Evolutionary conservation across 805 yeast genomes (phyloP), one percentile per base, ranked within the genome.

Genomic region (Sugiyamaella qingdaonensis): DNA sequence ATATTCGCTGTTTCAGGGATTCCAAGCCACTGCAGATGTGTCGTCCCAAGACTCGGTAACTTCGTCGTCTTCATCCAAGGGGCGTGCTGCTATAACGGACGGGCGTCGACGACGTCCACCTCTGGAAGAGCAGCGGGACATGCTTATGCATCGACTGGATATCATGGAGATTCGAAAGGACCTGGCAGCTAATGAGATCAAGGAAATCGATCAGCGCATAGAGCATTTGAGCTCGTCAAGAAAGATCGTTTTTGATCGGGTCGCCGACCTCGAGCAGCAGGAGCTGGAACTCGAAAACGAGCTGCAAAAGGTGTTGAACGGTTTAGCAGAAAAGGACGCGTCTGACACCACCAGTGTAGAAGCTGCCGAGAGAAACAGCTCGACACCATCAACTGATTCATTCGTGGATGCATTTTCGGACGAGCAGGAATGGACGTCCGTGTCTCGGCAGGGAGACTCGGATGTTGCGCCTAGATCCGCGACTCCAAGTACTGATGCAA

Each of bases 1-100:
- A 33, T 80, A 79, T 57, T 80, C 89, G 2, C 67, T 86, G 19
- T 84, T 78, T 61, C 91, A 85, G 66, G 90, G 91, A 1, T 84
- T 86, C 63, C 74, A 75, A 60, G 87, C 88, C 2, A 72, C 79
- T 0, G 50, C 53, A 24, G 57, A 47, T 49, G 32, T 44, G 31
- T 13, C 45, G 44, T 35, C 46, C 45, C 48, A 19, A 34, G 51
- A 2, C 59, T 51, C 21, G 54, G 58, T 24, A 7, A 39, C 43
- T 4, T n/a, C 39, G 14, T 16, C 43, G 19, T 5, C 14, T 5
- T 10, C 19, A 16, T 7, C 47, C 56, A 24, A 60, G 58, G 53
- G 35, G 52, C 57, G 8, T 48, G 54, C 53, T n/a, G 53, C 48
- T 33, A 49, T 51, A 33, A 61, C 45, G 51, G 57, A 45, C 59